Evolutionary conservation across 129 eudicot species (phyloP), one percentile per base, ranked within the genome.

Genomic region (Ambrosia trifida): DNA sequence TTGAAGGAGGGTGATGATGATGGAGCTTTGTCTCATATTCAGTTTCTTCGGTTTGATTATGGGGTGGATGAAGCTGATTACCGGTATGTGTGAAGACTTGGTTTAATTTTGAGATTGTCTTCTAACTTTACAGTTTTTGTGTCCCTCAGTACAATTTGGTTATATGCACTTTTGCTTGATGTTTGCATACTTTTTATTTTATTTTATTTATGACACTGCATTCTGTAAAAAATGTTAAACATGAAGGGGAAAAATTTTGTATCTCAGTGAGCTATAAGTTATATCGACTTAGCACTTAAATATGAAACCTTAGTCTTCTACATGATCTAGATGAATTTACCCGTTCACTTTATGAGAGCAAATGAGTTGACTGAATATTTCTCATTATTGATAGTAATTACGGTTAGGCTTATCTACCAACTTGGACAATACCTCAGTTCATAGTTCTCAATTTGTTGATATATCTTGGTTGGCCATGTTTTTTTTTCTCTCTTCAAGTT

Each of bases 21-120:
- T 76, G 89, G 85, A 73, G 88, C 83, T n/a, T n/a, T 84, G 75
- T 82, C 84, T 4, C 96, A 80, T 83, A 64, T 89, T 53, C 86
- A 86, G 6, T 94, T 82, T 89, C 96, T 94, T 80, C 90, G 72
- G 64, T 73, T 89, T 70, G 83, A 79, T 75, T 74, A 78, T 74
- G 96, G 93, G 47, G 79, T 94, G 17, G 87, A 91, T 75, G 95
- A 94, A 77, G 73, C 76, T 13, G 87, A 90, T 71, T 94, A 94
- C 81, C 88, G 98, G 98, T 94, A 85, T 64, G 87, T 8, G n/a
- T 33, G 24, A 66, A 75, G 49, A 67, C 46, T 17, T 47, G 33
- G 8, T 56, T 67, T 75, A 31, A 57, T 56, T 66, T 68, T 57
- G 57, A 17, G 41, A 57, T 31, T 66, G 20, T 52, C 31, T 75